Conservation (phyloP, 805 yeast species). For the Yarrowia sp. region DNA sequence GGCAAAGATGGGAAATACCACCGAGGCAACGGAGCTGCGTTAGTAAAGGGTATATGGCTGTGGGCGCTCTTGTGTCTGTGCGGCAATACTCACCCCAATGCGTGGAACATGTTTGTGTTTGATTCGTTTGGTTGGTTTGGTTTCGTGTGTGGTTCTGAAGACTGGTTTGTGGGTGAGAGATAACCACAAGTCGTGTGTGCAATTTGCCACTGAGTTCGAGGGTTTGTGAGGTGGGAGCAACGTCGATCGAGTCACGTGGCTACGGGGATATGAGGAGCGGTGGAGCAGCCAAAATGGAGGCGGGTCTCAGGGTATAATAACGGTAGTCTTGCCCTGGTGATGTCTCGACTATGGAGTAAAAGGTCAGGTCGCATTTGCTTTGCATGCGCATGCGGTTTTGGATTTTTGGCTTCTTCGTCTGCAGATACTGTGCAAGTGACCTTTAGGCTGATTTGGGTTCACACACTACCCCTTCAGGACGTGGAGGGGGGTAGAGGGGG, state of each 20-base stretch:
- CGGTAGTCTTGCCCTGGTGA: neutral
- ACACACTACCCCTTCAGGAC: neutral
- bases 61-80: neutral
- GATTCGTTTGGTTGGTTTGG: neutral
- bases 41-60: neutral
- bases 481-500: neutral
- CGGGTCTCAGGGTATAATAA: neutral
- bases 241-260: neutral
- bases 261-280: neutral
- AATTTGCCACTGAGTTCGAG: conserved; percentile 18
- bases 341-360: neutral
- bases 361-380: conserved; percentile 10
- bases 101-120: conserved; percentile 7
- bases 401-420: neutral
- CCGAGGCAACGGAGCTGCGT: conserved; percentile 40
- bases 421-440: conserved; percentile 11
- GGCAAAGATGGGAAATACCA: conserved; percentile 57
- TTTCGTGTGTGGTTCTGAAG: too few relatives aligned
- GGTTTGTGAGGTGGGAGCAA: neutral
- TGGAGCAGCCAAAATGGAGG: neutral
- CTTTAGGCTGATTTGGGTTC: neutral
- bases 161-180: neutral
- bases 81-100: conserved; percentile 13
- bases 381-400: conserved; percentile 14
- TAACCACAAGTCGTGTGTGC: neutral